phyloP scores from a whole-genome alignment of 441 rosid species.

The Populus tomentosa region DNA sequence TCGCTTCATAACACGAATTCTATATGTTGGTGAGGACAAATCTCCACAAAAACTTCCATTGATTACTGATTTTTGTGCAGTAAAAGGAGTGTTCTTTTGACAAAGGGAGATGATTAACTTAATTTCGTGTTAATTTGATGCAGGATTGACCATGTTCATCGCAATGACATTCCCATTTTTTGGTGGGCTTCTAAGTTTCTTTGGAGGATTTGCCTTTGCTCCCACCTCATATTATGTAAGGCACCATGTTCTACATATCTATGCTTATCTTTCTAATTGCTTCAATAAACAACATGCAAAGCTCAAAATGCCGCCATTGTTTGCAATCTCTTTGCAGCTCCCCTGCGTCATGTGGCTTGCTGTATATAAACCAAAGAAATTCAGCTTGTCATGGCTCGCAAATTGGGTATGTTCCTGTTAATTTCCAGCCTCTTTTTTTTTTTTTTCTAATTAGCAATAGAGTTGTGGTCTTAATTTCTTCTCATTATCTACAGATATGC shows the following conservation, averaged over 20 bases:
- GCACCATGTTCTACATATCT: neutral
- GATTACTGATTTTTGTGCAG: too few species aligned
- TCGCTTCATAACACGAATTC: conserved; percentile 45
- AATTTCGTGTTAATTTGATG: neutral
- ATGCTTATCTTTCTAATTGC: neutral
- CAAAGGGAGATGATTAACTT: too few species aligned
- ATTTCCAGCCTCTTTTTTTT: too few species aligned
- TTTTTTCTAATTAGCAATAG: too few species aligned
- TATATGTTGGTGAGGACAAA: conserved; percentile 56
- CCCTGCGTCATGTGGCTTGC: conserved; percentile 78
- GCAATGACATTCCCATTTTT: conserved; percentile 67
- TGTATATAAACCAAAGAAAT: conserved; percentile 61
- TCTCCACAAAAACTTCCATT: too few species aligned
- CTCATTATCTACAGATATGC: too few species aligned
- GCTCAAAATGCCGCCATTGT: too few species aligned
- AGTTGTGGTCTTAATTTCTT: too few species aligned
- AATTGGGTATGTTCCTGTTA: conserved; percentile 55
- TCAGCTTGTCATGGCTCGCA: conserved; percentile 52
- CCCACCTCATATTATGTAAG: conserved; percentile 79
- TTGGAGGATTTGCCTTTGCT: conserved; percentile 91
- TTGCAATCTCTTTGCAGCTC: conserved; percentile 36
- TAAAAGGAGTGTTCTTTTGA: too few species aligned
- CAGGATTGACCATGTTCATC: conserved; percentile 65
- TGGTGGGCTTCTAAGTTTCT: conserved; percentile 74
- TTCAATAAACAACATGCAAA: neutral